A percentile compares a stretch with the other conserved stretches of the same genome.
Evolutionary conservation across 345 rosid genomes (phyloP).

Genomic region (Leavenworthia alabamica): DNA sequence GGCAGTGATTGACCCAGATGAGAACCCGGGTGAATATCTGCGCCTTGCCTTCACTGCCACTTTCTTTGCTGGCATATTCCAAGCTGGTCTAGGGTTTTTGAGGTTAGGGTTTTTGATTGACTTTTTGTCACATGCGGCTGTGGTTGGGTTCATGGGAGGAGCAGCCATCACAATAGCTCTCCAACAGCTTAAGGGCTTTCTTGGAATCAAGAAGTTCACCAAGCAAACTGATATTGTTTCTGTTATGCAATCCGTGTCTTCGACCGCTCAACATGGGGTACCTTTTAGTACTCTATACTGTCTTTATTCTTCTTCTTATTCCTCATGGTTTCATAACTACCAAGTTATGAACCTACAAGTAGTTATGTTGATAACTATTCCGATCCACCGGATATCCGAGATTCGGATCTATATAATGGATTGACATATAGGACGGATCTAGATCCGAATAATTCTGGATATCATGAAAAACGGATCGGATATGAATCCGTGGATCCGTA

Average conservation of each 20-base stretch:
- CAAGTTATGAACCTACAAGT: too few species aligned
- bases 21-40: slow-evolving; percentile 42
- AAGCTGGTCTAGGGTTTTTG: slow-evolving; percentile 58
- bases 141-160: slow-evolving; percentile 97
- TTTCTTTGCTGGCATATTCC: slow-evolving; percentile 84
- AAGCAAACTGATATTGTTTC: slow-evolving; percentile 61
- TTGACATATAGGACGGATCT: too few species aligned
- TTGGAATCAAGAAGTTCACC: slow-evolving; percentile 66
- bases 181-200: slow-evolving; percentile 91
- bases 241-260: slow-evolving; percentile 31
- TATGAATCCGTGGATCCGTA: too few species aligned
- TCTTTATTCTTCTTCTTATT: too few species aligned
- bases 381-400: too few species aligned
- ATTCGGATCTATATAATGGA: too few species aligned
- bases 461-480: too few species aligned
- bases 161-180: slow-evolving; percentile 88
- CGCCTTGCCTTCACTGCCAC: slow-evolving; percentile 86
- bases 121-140: slow-evolving; percentile 90
- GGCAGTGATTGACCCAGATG: slow-evolving; percentile 50
- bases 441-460: too few species aligned
- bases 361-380: too few species aligned
- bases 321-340: too few species aligned
- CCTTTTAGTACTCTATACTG: not conserved
- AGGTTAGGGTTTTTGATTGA: slow-evolving; percentile 91
- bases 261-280: slow-evolving; percentile 28